Evolutionary conservation across 2,329 filamentous ascomycete species (phyloP).

Genomic region (Fusarium coicis): DNA sequence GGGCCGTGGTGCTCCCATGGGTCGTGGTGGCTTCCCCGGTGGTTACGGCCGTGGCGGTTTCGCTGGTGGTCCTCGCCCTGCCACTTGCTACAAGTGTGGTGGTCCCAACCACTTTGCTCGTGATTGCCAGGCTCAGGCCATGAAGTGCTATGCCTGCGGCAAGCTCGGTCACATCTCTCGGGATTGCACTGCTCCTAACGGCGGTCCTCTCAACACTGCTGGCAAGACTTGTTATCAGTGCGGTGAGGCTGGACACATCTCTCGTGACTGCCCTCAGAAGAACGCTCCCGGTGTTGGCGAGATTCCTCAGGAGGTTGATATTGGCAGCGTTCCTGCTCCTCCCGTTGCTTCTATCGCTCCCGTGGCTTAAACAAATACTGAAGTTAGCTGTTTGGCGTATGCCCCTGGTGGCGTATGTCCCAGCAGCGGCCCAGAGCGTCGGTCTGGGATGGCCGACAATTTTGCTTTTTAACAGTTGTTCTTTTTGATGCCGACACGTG

Average conservation of each 20-base stretch:
- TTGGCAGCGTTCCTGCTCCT: slow-evolving; percentile 55
- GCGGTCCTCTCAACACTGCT: slow-evolving; percentile 92
- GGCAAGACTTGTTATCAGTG: slow-evolving; percentile 99
- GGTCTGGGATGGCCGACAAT: slow-evolving; percentile 19
- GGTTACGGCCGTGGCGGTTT: slow-evolving; percentile 80
- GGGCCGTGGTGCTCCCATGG: slow-evolving; percentile 73
- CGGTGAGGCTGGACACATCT: slow-evolving; percentile 95
- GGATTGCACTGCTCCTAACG: slow-evolving; percentile 97
- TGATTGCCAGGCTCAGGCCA: slow-evolving; percentile 97
- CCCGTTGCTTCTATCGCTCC: slow-evolving; percentile 59
- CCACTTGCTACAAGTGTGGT: slow-evolving; percentile 80
- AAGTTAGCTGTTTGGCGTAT: slow-evolving; percentile 24
- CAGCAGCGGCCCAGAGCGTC: slow-evolving; percentile 18
- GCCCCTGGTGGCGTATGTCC: slow-evolving; percentile 4
- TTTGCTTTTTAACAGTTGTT: slow-evolving; percentile 41
- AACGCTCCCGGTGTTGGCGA: slow-evolving; percentile 58
- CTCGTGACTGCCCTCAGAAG: slow-evolving; percentile 90
- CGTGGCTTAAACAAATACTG: slow-evolving; percentile 48
- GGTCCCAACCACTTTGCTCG: slow-evolving; percentile 98
- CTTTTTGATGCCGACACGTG: slow-evolving; percentile 46
- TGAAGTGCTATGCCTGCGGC: slow-evolving; percentile 98
- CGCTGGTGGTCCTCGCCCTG: slow-evolving; percentile 73
- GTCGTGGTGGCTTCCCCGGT: slow-evolving; percentile 75
- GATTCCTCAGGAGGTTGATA: slow-evolving; percentile 56
- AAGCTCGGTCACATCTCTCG: slow-evolving; percentile 93